Evolutionary conservation across 2,329 filamentous ascomycete species (phyloP), one percentile per base, ranked within the genome.

Genomic region (Ophiocordyceps sinensis): DNA sequence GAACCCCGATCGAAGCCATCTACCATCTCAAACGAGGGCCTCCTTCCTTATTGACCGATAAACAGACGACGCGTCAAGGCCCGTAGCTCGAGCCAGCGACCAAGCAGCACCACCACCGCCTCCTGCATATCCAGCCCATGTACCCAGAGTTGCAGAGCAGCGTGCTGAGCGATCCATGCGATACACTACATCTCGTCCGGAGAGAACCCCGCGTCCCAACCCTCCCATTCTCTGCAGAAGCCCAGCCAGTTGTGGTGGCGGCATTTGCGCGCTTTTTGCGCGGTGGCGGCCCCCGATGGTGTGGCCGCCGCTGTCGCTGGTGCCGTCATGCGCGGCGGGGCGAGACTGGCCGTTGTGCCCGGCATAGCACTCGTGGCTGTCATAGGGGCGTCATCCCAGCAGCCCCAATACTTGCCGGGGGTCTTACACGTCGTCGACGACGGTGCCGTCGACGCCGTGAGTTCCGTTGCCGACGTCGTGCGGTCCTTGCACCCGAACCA

Each of bases 391-490:
- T 76, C 47, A 47, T 76, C 73, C 42, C 62, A 56, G 49, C 74
- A 77, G 5, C 73, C 73, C 67, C 70, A 76, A 53, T 77, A 73
- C 37, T 62, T 55, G 4, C 75, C 73, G 1, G 73, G 74, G 2
- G 64, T 70, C 40, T 65, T 50, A 48, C 73, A 77, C 4, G 56
- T 60, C 0, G 56, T 57, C 13, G 31, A n/a, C 9, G 34, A 9
- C 15, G n/a, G 3, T n/a, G 31, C 1, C 6, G 60, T 62, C 0
- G 63, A 60, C 0, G 51, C 43, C 0, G 52, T 44, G 0, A 50
- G 49, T 0, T 54, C 3, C 57, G 59, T 3, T 59, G 43, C 51
- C 10, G 52, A 49, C 12, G 53, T 54, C 3, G 53, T 41, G 32
- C 36, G 17, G 39, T 41, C 39, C 15, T 36, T 36, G 32, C 39